Conservation (phyloP, 305 asterid genomes). For the Withania somnifera region DNA sequence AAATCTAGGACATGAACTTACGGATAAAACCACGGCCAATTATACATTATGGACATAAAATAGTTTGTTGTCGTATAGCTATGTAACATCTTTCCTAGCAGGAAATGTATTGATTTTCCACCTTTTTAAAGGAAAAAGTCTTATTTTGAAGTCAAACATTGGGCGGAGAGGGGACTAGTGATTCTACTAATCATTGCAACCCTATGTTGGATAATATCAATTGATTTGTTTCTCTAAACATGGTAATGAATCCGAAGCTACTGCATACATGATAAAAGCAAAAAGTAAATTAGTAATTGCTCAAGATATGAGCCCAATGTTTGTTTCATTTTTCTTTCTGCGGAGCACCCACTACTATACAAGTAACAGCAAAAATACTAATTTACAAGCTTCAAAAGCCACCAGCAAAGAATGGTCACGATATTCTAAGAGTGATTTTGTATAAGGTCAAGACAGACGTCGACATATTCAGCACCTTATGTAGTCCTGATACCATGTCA, state of each 20-base stretch:
- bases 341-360: background rate
- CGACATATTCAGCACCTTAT: background rate
- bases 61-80: too few relatives aligned
- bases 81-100: too few relatives aligned
- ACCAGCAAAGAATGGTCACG: background rate
- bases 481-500: background rate
- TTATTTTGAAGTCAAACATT: too few relatives aligned
- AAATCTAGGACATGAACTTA: too few relatives aligned
- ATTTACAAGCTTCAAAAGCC: background rate
- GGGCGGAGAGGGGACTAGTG: background rate
- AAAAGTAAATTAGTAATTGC: background rate
- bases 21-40: too few relatives aligned
- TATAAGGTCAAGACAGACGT: background rate
- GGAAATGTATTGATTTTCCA: too few relatives aligned
- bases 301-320: background rate
- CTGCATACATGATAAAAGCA: background rate
- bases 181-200: background rate
- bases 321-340: background rate
- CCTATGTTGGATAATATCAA: background rate
- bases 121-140: too few relatives aligned
- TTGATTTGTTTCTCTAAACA: background rate
- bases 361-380: background rate
- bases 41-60: too few relatives aligned
- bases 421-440: background rate
- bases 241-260: background rate